A percentile compares a stretch with the other conserved stretches of the same genome.
phyloP scores from a whole-genome alignment of 2,329 filamentous ascomycete species.

The Fusarium sterilihyphosum region DNA sequence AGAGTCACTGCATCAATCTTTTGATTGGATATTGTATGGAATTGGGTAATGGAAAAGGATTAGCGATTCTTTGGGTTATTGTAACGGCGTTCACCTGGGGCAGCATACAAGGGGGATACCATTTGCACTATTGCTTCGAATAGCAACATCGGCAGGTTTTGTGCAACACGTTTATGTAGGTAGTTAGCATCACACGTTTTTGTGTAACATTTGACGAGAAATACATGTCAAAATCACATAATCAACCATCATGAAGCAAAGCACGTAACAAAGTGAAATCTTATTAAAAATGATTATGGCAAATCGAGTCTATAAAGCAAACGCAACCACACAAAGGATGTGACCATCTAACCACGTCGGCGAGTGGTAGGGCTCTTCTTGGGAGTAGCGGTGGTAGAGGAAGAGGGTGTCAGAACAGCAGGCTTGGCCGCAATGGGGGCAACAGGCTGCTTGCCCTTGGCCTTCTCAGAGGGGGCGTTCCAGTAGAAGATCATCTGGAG shows the following conservation, averaged over 20 bases:
- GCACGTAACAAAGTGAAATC: not conserved
- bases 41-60: not conserved
- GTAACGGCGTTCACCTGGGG: not conserved
- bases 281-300: slow-evolving; percentile 20
- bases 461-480: slow-evolving; percentile 71
- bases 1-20: slow-evolving; percentile 34
- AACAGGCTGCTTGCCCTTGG: slow-evolving; percentile 55
- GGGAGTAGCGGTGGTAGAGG: slow-evolving; percentile 44
- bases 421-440: slow-evolving; percentile 44
- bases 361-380: slow-evolving; percentile 57
- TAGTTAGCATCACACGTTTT: not conserved
- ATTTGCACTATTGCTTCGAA: not conserved
- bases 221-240: not conserved
- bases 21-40: slow-evolving; percentile 4
- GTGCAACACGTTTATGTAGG: not conserved
- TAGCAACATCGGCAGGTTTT: slow-evolving; percentile 1
- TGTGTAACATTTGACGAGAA: not conserved
- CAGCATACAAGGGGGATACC: slow-evolving; percentile 29
- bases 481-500: slow-evolving; percentile 96
- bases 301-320: slow-evolving; percentile 29
- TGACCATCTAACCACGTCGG: slow-evolving; percentile 51
- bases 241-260: too few relatives aligned
- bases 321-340: slow-evolving; percentile 30
- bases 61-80: not conserved
- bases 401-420: slow-evolving; percentile 33